phyloP scores from a whole-genome alignment of 1,139 yeast species.

The Candida mesenterica region DNA sequence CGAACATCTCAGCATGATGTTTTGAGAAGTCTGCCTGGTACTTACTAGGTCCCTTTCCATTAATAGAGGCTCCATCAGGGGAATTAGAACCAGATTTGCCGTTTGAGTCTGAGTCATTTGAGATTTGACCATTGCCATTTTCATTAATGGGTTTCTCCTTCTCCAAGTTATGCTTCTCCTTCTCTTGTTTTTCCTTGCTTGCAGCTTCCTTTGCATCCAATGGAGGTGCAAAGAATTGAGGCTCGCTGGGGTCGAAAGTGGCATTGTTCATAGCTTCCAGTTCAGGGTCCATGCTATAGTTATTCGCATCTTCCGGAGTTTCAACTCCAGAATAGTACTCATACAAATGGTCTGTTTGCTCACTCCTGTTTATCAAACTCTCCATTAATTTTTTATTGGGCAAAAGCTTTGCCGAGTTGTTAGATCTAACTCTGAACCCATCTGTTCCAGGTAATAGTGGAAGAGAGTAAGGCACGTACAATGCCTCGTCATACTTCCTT shows the following conservation, averaged over 20 bases:
- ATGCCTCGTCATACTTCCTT: constrained; percentile 82
- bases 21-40: constrained; percentile 50
- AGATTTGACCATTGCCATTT: neutral
- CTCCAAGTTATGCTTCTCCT: neutral
- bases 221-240: constrained; percentile 50
- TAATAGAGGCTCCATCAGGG: constrained; percentile 13
- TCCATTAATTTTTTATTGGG: constrained; percentile 70
- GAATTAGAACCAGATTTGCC: constrained; percentile 1
- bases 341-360: constrained; percentile 84
- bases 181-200: constrained; percentile 1
- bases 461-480: constrained; percentile 84
- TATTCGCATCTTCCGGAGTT: constrained; percentile 62
- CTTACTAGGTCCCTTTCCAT: neutral
- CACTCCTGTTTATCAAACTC: constrained; percentile 72
- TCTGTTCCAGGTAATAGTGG: constrained; percentile 88
- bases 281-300: constrained; percentile 53
- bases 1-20: constrained; percentile 85
- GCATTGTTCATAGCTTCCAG: constrained; percentile 35
- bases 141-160: neutral
- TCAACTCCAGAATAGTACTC: constrained; percentile 87
- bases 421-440: constrained; percentile 80
- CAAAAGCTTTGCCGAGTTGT: constrained; percentile 62
- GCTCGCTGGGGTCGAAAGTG: constrained; percentile 49
- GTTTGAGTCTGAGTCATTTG: neutral
- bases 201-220: constrained; percentile 3